phyloP scores from a whole-genome alignment of 2,329 filamentous ascomycete genomes.

The Parastagonospora nodorum region DNA sequence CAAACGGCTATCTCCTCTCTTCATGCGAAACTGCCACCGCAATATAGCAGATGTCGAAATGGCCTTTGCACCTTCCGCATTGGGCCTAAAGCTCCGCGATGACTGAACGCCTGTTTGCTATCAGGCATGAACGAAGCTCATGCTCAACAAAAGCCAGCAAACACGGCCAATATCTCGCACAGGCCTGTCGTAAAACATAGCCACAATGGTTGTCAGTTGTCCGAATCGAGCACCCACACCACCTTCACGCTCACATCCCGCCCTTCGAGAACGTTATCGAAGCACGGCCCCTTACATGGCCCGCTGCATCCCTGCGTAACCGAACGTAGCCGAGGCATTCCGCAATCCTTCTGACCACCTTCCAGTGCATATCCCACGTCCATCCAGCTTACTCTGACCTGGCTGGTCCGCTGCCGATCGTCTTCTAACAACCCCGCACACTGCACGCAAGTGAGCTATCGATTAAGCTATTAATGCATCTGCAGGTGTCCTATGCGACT shows the following conservation, averaged over 20 bases:
- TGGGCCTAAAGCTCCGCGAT: not conserved
- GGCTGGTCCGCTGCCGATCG: not conserved
- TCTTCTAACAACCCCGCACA: constrained; percentile 1
- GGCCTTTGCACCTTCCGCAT: constrained; percentile 1
- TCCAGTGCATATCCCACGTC: constrained; percentile 31
- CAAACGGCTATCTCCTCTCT: not conserved
- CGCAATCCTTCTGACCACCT: constrained; percentile 21
- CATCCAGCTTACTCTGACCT: not conserved
- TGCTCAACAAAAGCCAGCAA: not conserved
- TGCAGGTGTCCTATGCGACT: constrained; percentile 15
- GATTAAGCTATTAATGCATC: constrained; percentile 25
- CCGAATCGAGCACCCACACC: not conserved
- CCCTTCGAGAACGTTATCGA: constrained; percentile 22
- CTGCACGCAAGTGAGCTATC: constrained; percentile 9
- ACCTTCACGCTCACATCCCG: constrained; percentile 4
- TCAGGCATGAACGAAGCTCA: not conserved
- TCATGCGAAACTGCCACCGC: constrained; percentile 1
- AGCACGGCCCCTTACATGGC: constrained; percentile 19
- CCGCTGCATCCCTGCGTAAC: constrained; percentile 11
- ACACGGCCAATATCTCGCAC: not conserved
- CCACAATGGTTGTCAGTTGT: not conserved
- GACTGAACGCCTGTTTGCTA: constrained; percentile 4
- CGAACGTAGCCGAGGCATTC: constrained; percentile 27
- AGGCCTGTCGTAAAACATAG: not conserved
- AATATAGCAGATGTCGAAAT: constrained; percentile 2